phyloP scores from a whole-genome alignment of 2,329 filamentous ascomycete species.

The Furcasterigmium sp. region DNA sequence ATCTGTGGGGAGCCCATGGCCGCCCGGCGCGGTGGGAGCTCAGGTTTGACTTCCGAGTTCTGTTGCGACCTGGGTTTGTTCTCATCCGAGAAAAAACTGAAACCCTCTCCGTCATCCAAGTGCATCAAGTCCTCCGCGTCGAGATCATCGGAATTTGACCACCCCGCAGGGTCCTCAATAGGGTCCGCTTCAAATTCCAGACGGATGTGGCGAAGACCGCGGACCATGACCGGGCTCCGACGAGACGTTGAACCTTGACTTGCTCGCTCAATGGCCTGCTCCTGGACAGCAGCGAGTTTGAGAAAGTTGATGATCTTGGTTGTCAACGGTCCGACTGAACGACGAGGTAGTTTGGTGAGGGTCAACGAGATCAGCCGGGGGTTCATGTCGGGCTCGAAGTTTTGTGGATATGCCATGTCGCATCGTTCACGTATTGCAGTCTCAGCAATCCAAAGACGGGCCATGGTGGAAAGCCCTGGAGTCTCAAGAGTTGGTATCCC shows the following conservation, averaged over 20 bases:
- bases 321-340: slow-evolving; percentile 45
- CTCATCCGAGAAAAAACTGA: slow-evolving; percentile 40
- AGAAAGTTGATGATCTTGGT: slow-evolving; percentile 43
- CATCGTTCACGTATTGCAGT: slow-evolving; percentile 34
- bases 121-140: slow-evolving; percentile 38
- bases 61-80: slow-evolving; percentile 11
- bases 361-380: slow-evolving; percentile 47
- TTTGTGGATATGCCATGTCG: slow-evolving; percentile 39
- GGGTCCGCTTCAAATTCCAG: slow-evolving; percentile 48
- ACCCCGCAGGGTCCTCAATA: slow-evolving; percentile 25
- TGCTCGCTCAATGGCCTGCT: slow-evolving; percentile 34
- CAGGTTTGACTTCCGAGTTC: slow-evolving; percentile 4
- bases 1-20: slow-evolving; percentile 7
- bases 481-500: slow-evolving; percentile 40
- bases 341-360: slow-evolving; percentile 48
- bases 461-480: slow-evolving; percentile 27
- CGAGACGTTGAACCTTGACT: slow-evolving; percentile 13
- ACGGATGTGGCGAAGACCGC: slow-evolving; percentile 46
- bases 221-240: slow-evolving; percentile 36
- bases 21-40: slow-evolving; percentile 36
- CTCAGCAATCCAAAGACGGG: slow-evolving; percentile 38
- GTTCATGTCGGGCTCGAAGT: slow-evolving; percentile 51
- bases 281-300: slow-evolving; percentile 40
- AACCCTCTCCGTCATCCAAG: slow-evolving; percentile 26
- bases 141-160: slow-evolving; percentile 24